Evolutionary conservation across 1,284 basidiomycete species (phyloP).

Genomic region (Rhizoctonia solani): DNA sequence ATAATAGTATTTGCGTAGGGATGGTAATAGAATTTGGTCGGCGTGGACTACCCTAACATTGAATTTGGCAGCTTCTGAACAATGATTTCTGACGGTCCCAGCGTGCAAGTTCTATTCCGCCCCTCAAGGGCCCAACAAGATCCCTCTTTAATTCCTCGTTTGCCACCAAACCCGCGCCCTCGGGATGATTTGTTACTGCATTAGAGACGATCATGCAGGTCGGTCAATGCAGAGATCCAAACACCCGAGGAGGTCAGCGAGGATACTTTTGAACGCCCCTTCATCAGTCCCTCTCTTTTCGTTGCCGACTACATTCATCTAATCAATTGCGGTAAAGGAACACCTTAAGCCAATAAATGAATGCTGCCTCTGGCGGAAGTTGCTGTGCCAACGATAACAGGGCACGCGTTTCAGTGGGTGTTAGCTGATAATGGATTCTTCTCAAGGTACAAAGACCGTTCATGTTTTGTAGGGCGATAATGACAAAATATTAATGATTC

Average conservation of each 20-base stretch:
- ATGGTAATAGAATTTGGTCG: too few relatives aligned
- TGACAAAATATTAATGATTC: constrained; percentile 62
- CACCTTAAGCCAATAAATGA: constrained; percentile 65
- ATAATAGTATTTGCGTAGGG: too few relatives aligned
- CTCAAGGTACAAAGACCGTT: constrained; percentile 61
- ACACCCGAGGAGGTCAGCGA: constrained; percentile 60
- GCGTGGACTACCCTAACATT: too few relatives aligned
- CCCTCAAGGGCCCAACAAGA: constrained; percentile 52
- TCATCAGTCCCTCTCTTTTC: constrained; percentile 38
- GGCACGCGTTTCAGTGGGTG: constrained; percentile 63
- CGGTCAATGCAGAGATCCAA: constrained; percentile 65
- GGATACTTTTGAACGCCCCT: constrained; percentile 56
- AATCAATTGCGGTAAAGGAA: constrained; percentile 59
- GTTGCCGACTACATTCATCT: constrained; percentile 57
- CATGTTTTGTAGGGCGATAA: constrained; percentile 63
- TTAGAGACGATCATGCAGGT: constrained; percentile 50
- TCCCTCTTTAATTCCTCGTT: constrained; percentile 44
- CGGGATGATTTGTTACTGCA: constrained; percentile 40
- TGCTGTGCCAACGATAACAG: constrained; percentile 61
- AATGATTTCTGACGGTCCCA: constrained; percentile 57
- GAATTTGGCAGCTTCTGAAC: constrained; percentile 60
- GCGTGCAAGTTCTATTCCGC: constrained; percentile 57
- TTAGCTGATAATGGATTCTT: constrained; percentile 65
- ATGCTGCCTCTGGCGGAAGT: constrained; percentile 52
- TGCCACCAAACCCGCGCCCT: neutral